These are phyloP conservation scores for Liriodendron chinense DNA, from an alignment of 164 flowering plant genomes.

Conservation along the genomic window DNA sequence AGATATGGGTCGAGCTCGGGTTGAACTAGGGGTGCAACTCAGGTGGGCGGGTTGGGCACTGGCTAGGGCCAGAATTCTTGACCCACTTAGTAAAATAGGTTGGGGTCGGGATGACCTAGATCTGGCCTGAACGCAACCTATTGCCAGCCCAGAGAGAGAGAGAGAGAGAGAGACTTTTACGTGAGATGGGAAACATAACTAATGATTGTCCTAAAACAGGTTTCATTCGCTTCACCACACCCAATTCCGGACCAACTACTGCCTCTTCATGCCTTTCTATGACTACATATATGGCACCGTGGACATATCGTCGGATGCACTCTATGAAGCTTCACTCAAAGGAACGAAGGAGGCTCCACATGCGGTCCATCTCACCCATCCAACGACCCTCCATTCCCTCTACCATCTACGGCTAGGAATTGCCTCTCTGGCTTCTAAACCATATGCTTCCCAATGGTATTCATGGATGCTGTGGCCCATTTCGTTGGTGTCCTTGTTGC, in stretches of 20 bases:
- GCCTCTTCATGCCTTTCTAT: constrained; percentile 57
- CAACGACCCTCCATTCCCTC: constrained; percentile 64
- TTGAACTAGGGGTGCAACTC: too few species aligned
- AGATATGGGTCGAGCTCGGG: too few species aligned
- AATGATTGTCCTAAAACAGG: constrained; percentile 18
- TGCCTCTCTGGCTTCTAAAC: constrained; percentile 54
- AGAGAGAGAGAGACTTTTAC: too few species aligned
- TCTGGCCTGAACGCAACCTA: too few species aligned
- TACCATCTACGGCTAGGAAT: constrained; percentile 64
- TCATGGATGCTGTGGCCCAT: constrained; percentile 64
- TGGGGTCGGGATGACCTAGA: too few species aligned
- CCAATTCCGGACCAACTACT: constrained; percentile 48
- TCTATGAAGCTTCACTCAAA: constrained; percentile 38
- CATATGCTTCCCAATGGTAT: constrained; percentile 59
- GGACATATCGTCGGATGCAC: constrained; percentile 48
- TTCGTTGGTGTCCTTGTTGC: constrained; percentile 33
- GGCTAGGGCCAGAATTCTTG: too few species aligned
- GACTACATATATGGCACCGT: constrained; percentile 56
- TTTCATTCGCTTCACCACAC: constrained; percentile 61
- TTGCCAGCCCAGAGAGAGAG: too few species aligned
- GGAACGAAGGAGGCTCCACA: constrained; percentile 41
- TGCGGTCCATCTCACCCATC: constrained; percentile 69
- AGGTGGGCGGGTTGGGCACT: too few species aligned
- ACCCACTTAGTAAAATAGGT: too few species aligned
- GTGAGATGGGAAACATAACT: neutral